Percentiles rank a stretch among this genome's conserved stretches.
Conservation (phyloP, 1,139 yeast species). For the Pichiaceae sp. region DNA sequence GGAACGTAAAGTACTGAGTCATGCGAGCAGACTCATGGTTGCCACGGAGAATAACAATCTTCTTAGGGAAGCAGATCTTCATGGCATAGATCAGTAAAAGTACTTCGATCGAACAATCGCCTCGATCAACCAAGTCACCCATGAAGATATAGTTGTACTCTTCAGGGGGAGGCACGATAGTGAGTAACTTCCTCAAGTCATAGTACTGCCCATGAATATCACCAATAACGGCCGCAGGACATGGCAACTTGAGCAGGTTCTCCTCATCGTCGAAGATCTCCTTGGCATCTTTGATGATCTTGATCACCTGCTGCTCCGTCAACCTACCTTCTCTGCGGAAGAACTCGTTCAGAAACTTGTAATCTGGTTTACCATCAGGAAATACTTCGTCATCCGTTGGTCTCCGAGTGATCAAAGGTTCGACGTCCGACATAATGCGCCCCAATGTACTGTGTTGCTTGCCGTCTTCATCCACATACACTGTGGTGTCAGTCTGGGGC, state of each 20-base stretch:
- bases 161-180: slow-evolving; percentile 87
- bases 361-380: slow-evolving; percentile 58
- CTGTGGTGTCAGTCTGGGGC: background rate
- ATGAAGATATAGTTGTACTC: slow-evolving; percentile 67
- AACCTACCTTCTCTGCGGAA: slow-evolving; percentile 77
- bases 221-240: slow-evolving; percentile 95
- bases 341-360: slow-evolving; percentile 65
- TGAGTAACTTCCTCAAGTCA: slow-evolving; percentile 83
- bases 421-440: slow-evolving; percentile 54
- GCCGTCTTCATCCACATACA: slow-evolving; percentile 3
- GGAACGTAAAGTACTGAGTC: slow-evolving; percentile 94
- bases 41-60: slow-evolving; percentile 76
- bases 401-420: slow-evolving; percentile 54
- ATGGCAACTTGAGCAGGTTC: slow-evolving; percentile 69
- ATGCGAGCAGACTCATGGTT: slow-evolving; percentile 93
- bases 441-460: slow-evolving; percentile 42
- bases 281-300: slow-evolving; percentile 60
- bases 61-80: slow-evolving; percentile 67
- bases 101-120: slow-evolving; percentile 96
- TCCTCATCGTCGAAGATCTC: slow-evolving; percentile 64
- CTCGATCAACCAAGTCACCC: slow-evolving; percentile 96
- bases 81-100: slow-evolving; percentile 73
- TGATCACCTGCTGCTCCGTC: slow-evolving; percentile 60
- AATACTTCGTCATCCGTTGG: slow-evolving; percentile 72
- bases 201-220: slow-evolving; percentile 95